phyloP scores from a whole-genome alignment of 2,329 filamentous ascomycete species.

The Elsinoe batatas region DNA sequence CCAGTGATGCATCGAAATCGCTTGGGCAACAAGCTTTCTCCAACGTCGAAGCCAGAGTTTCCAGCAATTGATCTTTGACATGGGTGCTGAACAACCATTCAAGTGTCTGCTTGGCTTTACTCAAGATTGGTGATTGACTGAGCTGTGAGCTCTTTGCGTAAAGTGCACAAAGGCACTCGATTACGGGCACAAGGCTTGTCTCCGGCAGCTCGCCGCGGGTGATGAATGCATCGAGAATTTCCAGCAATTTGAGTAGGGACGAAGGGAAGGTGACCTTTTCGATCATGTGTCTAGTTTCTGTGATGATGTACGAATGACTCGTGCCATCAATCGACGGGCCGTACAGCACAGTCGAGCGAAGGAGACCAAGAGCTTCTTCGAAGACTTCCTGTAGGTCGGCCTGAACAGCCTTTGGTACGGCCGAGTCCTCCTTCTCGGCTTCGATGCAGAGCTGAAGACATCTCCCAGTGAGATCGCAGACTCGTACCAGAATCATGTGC shows the following conservation, averaged over 20 bases:
- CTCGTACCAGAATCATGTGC: neutral
- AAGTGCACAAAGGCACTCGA: conserved; percentile 4
- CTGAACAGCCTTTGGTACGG: neutral
- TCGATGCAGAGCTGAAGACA: conserved; percentile 6
- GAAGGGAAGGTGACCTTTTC: neutral
- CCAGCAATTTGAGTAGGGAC: neutral
- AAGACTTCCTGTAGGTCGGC: neutral
- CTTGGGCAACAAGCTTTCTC: neutral
- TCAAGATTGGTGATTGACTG: neutral
- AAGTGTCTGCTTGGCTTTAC: conserved; percentile 15
- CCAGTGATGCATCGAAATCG: neutral
- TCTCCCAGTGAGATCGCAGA: neutral
- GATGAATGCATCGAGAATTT: conserved; percentile 11
- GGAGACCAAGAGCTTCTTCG: neutral
- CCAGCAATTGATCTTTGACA: conserved; percentile 13
- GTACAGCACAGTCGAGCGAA: conserved; percentile 6
- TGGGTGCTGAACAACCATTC: conserved; percentile 15
- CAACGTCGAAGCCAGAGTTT: conserved; percentile 9
- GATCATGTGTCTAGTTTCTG: conserved; percentile 6
- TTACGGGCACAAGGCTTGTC: neutral
- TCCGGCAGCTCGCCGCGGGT: conserved; percentile 12
- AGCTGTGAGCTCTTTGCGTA: conserved; percentile 1
- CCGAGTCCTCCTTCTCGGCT: neutral
- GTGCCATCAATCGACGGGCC: conserved; percentile 8
- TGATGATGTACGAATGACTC: conserved; percentile 6